Base-by-base conservation (phyloP, 257 asterid species). In the Solanum pinnatisectum region DNA sequence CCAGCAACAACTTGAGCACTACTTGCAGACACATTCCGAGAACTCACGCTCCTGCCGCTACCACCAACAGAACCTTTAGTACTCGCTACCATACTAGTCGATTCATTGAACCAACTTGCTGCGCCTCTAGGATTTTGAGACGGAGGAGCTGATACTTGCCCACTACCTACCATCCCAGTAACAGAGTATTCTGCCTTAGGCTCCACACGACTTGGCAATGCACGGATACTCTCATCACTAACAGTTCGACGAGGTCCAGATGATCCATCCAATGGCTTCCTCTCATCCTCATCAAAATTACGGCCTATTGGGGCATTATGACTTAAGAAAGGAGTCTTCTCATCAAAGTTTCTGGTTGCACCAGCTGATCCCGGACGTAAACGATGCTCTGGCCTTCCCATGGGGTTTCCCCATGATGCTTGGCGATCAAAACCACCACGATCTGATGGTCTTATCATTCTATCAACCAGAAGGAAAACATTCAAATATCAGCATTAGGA, bases 231-330 rank as follows among this genome's bases (percentile, higher is more conserved):
- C 78, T 95, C 99, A 83, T 95, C 99, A 87, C 92, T 91, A 67
- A 94, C 90, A 22, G 93, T 94, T 87, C 97, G 93, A 67, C 98
- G 96, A 85, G 98, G 97, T 83, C 94, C 96, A n/a, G 97, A 91
- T 76, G 44, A 90, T 73, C 96, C 98, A 91, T 96, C 98, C 88
- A 96, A 86, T 20, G 99, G 99, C 93, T 93, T 96, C 88, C 99
- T 94, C 88, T 96, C 99, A 89, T 95, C 99, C 92, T 96, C 99
- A 44, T 96, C 99, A 70, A 96, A 96, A 92, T 95, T 94, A 83
- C 95, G 93, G 59, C 99, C 98, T 25, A 96, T 93, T 71, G 87
- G 91, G 11, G 92, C 87, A 82, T 87, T 92, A 42, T 93, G 93
- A 88, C 56, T 93, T 67, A 93, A 84, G 89, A 96, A 95, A n/a